Percentiles rank a stretch among this genome's conserved stretches.
These are phyloP conservation scores for Candida maris DNA, from an alignment of 805 yeast species.

Conservation along the genomic window DNA sequence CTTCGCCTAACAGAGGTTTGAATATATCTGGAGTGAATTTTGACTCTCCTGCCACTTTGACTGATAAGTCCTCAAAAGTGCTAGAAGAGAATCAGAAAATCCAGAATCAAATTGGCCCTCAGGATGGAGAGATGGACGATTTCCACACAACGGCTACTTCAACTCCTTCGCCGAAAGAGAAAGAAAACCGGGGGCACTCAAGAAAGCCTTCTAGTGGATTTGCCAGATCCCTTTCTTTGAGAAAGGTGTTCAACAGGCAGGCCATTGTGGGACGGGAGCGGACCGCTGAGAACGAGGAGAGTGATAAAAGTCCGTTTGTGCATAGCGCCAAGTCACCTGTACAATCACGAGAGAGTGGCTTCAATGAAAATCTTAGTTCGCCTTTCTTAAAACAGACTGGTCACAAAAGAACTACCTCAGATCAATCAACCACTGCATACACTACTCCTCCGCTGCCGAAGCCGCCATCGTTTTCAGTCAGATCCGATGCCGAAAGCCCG, in stretches of 20 bases:
- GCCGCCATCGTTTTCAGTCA: constrained; percentile 30
- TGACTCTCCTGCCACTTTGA: constrained; percentile 5
- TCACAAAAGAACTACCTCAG: constrained; percentile 26
- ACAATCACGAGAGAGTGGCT: too few relatives aligned
- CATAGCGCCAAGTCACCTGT: constrained; percentile 15
- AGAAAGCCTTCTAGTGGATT: constrained; percentile 20
- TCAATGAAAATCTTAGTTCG: too few relatives aligned
- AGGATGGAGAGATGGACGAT: background rate
- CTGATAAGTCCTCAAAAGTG: background rate
- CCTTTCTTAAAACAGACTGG: too few relatives aligned
- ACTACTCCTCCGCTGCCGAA: constrained; percentile 45
- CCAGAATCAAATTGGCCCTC: constrained; percentile 2
- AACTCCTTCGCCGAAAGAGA: constrained; percentile 9
- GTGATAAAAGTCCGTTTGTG: constrained; percentile 12
- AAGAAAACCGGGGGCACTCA: constrained; percentile 16
- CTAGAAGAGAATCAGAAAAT: constrained; percentile 9
- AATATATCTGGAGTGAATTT: constrained; percentile 21
- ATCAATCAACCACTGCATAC: constrained; percentile 32
- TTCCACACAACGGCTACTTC: background rate
- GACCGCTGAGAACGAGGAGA: constrained; percentile 11
- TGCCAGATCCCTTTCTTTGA: constrained; percentile 23
- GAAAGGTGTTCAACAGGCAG: constrained; percentile 24
- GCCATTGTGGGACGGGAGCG: constrained; percentile 10
- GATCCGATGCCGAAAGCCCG: constrained; percentile 45
- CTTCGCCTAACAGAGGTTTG: constrained; percentile 16